A percentile compares a stretch with the other conserved stretches of the same genome.
These are phyloP conservation scores for Sporisorium reilianum DNA, from an alignment of 1,284 basidiomycete genomes.

Conservation along the genomic window DNA sequence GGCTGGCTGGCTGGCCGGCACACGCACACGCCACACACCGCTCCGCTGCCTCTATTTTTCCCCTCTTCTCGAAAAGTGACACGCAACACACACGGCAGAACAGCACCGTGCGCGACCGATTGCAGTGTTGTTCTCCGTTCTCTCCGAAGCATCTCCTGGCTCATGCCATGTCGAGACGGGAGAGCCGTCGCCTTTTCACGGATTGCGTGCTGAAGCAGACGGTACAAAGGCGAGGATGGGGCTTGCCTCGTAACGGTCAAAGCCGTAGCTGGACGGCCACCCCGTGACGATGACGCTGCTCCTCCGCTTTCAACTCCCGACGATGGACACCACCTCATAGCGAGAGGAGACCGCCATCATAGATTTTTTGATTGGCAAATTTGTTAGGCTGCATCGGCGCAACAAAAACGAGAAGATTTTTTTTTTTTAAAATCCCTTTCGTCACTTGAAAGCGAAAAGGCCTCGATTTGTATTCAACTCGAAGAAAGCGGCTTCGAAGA, in stretches of 20 bases:
- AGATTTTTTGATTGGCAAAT: too few relatives aligned
- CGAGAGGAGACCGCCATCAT: too few relatives aligned
- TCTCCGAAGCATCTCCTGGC: neutral
- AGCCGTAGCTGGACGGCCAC: neutral
- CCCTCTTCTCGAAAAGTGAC: conserved; percentile 5
- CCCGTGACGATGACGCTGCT: neutral
- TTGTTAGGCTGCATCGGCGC: neutral
- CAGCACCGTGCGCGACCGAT: conserved; percentile 6
- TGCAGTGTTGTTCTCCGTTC: neutral
- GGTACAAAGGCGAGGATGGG: neutral
- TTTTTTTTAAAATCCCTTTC: neutral
- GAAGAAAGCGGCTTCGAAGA: neutral
- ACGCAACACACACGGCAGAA: neutral
- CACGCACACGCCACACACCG: neutral
- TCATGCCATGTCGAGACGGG: neutral
- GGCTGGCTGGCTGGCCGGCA: neutral
- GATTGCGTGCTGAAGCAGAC: neutral
- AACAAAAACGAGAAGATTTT: neutral
- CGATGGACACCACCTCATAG: neutral
- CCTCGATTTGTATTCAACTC: neutral
- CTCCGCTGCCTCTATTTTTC: neutral
- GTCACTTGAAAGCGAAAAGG: neutral
- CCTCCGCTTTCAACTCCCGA: neutral
- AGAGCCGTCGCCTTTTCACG: neutral
- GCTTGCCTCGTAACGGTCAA: neutral